Base-by-base conservation (phyloP, 2,329 filamentous ascomycete genomes). In the Pseudocercospora crystallina region DNA sequence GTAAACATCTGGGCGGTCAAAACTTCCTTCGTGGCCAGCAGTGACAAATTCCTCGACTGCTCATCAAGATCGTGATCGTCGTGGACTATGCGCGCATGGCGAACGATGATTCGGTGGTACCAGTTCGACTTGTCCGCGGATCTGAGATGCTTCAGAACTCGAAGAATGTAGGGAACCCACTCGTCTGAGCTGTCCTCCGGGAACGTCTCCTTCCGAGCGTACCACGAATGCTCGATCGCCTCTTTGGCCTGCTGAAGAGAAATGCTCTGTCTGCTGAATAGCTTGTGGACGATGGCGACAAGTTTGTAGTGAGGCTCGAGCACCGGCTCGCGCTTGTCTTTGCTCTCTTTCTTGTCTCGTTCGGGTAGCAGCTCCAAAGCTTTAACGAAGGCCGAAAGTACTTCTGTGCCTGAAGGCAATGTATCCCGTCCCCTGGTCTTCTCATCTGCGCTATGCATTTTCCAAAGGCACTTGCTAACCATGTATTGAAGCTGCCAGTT, bases 301-400 rank as follows among this genome's bases (percentile, higher is more conserved):
- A 96, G 85, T 72, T 95, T 96, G 76, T 95, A 96, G 66, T 96
- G 90, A 3, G 91, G 91, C 67, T 96, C 91, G 12, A 96, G 79
- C 17, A 95, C 85, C 0, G 89, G 90, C 54, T 96, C 90, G 33
- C 84, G 65, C 77, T 80, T 76, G 60, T 86, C 80, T 60, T 76
- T 78, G 53, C 80, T 80, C 54, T 80, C 77, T 45, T 63, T 67
- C 48, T 60, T 63, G 48, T 65, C 60, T 42, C 64, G 64, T 8
- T 59, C 57, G 1, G 85, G 84, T 17, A 86, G 69, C 8, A 76
- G 75, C 47, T 83, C 76, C 49, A 88, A 81, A 2, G 85, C 80
- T 54, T 78, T 77, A 11, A 78, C 70, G 49, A 86, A 76, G 8
- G 79, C 74, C 46, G 80, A 74, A 2, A 87, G 65, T 8, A 87